A percentile compares a stretch with the other conserved stretches of the same genome.
These are phyloP conservation scores for Chlorokybus atmophyticus DNA, from an alignment of 139 green algal genomes.

Conservation along the genomic window DNA sequence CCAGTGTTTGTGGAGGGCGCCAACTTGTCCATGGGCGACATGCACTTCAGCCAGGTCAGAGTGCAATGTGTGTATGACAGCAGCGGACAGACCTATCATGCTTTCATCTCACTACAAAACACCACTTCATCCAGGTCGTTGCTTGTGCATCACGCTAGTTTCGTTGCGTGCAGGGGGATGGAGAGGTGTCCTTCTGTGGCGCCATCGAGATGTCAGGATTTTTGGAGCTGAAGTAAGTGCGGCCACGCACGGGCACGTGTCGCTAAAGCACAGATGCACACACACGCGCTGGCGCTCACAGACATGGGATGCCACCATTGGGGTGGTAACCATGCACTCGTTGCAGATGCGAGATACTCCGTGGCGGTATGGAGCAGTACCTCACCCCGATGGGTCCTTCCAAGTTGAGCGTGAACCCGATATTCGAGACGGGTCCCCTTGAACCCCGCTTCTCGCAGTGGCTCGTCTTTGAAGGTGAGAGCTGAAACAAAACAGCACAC, in stretches of 20 bases:
- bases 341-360: slow-evolving; percentile 48
- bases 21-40: slow-evolving; percentile 55
- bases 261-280: neutral
- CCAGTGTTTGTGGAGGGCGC: slow-evolving; percentile 60
- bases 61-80: no score
- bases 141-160: no score
- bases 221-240: slow-evolving; percentile 28
- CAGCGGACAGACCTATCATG: no score
- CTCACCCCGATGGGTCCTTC: slow-evolving; percentile 52
- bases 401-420: slow-evolving; percentile 51
- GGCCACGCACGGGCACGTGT: neutral
- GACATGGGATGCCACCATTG: no score
- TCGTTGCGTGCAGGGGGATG: slow-evolving; percentile 53
- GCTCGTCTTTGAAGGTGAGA: slow-evolving; percentile 64
- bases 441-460: slow-evolving; percentile 54
- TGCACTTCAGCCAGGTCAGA: no score
- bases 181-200: slow-evolving; percentile 51
- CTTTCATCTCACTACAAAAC: no score
- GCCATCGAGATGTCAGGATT: slow-evolving; percentile 66
- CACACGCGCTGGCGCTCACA: no score
- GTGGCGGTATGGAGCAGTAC: slow-evolving; percentile 34
- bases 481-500: slow-evolving; percentile 42
- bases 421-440: slow-evolving; percentile 63
- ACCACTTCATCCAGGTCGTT: no score
- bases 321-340: no score